Base-by-base conservation (phyloP, 2,329 filamentous ascomycete genomes). In the Furcasterigmium sp. region DNA sequence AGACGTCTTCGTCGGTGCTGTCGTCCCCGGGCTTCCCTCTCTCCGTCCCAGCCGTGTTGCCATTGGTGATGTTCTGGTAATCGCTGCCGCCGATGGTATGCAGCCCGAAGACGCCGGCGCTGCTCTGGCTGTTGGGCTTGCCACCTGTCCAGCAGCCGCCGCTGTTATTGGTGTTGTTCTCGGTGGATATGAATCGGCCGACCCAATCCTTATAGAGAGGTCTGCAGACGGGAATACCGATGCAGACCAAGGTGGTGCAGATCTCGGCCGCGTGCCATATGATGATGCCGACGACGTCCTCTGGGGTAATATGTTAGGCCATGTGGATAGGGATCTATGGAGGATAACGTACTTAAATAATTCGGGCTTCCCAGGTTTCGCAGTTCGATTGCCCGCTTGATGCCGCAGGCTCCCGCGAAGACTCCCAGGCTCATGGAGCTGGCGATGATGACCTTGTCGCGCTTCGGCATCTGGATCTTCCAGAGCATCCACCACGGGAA, bases 401-500 rank as follows among this genome's bases (percentile, higher is more conserved):
- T 61, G 0, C 59, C 56, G 9, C 37, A 26, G 8, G 37, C 21
- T 4, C 37, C 37, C 14, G 21, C 37, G n/a, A 70, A 62, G 5
- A 70, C 49, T 5, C 68, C 68, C 4, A 70, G 48, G 36, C 68
- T 71, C 35, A 72, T 61, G 41, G 67, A 64, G 17, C 56, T 51
- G 1, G 66, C 60, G 8, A 72, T 61, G n/a, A 68, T 57, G 19
- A 69, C 57, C 52, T 70, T 72, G 34, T 73, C 68, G 14, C 65
- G 58, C n/a, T 53, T 60, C 13, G 64, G 63, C 65, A 72, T 72
- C 25, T 67, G 63, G 8, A 72, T 46, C 0, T 61, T 59, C 65
- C 68, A 70, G 18, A 72, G 61, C 8, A 72, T 57, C 2, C 67
- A 55, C 67, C 69, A 72, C 0, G 69, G 69, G 5, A 70, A 65